Evolutionary conservation across 164 flowering plant genomes (phyloP), one percentile per base, ranked within the genome.

Genomic region (Buxus sempervirens): DNA sequence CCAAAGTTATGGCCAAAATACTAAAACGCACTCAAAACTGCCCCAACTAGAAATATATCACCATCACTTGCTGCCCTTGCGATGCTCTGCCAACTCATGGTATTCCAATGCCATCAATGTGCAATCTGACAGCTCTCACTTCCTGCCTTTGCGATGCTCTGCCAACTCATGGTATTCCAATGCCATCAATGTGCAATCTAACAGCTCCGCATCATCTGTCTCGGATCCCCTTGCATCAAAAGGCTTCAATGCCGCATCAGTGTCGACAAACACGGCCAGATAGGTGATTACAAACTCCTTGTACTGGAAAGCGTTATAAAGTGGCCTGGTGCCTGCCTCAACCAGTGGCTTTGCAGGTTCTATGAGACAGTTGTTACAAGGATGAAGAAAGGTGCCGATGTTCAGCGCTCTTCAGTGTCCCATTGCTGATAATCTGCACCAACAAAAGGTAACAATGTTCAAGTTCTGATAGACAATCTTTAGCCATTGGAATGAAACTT

Each of bases 371-470:
- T 75, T 72, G 0, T 48, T 13, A 0, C 68, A 54, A 20, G 78
- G 78, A 41, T 28, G 36, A 10, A 74, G 62, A 78, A 74, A 3
- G 49, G 41, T 14, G 53, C 81, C 78, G 58, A 57, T 78, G 80
- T 15, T 53, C 54, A 4, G 71, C 75, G 62, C 80, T 78, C 9
- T 16, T 64, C 19, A 74, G 27, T 63, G 48, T 71, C 24, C 70
- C 78, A 28, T 78, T 78, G 57, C 78, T 74, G 5, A 78, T 75
- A 53, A 72, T 62, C 81, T 77, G 38, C 14, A 64, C 5, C n/a
- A n/a, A n/a, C 63, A 63, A 45, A 38, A 18, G 7, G 6, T 10
- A 48, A 12, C 18, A 26, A 28, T 25, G 36, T 20, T 24, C 58
- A 13, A 2, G 3, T 3, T 32, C 8, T 10, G 21, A 19, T 5